A percentile compares a stretch with the other conserved stretches of the same genome.
Evolutionary conservation across 441 rosid genomes (phyloP).

Genomic region (Corymbia calophylla): DNA sequence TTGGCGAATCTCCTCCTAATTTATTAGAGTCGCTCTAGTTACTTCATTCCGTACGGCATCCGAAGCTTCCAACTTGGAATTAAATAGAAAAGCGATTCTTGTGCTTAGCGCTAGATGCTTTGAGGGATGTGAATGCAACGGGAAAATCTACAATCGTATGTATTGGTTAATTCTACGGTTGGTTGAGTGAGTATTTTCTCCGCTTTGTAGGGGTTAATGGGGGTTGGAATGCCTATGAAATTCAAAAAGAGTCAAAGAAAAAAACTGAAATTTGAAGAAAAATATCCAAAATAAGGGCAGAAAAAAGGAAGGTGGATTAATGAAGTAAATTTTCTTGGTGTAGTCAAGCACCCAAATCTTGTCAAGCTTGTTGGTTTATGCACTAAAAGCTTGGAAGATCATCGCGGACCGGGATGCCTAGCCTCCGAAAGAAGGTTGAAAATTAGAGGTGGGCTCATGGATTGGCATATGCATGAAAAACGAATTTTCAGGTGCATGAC

Average conservation of each 20-base stretch:
- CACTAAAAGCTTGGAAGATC: too few species aligned
- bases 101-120: not conserved
- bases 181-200: not conserved
- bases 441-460: too few species aligned
- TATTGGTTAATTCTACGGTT: not conserved
- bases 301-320: too few species aligned
- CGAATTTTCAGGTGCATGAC: too few species aligned
- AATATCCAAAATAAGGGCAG: too few species aligned
- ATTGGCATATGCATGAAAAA: too few species aligned
- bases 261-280: too few species aligned
- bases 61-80: not conserved
- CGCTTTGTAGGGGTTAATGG: not conserved
- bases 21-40: not conserved
- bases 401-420: too few species aligned
- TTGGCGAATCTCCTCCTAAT: not conserved
- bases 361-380: too few species aligned
- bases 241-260: not conserved
- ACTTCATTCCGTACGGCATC: not conserved
- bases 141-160: not conserved
- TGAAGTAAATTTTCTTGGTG: too few species aligned
- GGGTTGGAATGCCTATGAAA: not conserved
- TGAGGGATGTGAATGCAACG: not conserved
- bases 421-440: too few species aligned
- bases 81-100: not conserved
- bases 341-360: too few species aligned